A percentile compares a stretch with the other conserved stretches of the same genome.
phyloP scores from a whole-genome alignment of 768 basidiomycete species.

The Lactarius evosmus region DNA sequence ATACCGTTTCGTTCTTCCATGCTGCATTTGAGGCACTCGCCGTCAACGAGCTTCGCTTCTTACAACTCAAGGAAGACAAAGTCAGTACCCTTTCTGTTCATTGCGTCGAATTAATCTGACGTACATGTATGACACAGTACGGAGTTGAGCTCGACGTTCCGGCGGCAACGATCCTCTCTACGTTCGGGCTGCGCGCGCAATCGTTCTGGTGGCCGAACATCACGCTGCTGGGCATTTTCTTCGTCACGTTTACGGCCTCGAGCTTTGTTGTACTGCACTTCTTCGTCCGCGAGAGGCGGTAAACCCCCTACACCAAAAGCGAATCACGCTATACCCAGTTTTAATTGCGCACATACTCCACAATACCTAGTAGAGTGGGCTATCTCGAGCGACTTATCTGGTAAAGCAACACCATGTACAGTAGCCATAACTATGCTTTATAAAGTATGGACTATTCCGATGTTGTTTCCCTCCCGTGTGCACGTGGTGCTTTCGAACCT shows the following conservation, averaged over 20 bases:
- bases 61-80: slow-evolving; percentile 89
- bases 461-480: neutral
- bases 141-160: slow-evolving; percentile 97
- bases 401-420: slow-evolving; percentile 2
- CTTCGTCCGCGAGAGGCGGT: slow-evolving; percentile 81
- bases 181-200: slow-evolving; percentile 90
- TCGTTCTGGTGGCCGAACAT: slow-evolving; percentile 99
- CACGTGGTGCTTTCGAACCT: neutral
- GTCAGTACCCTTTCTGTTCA: slow-evolving; percentile 41
- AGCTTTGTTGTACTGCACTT: slow-evolving; percentile 82
- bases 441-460: neutral
- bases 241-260: slow-evolving; percentile 68
- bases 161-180: slow-evolving; percentile 90
- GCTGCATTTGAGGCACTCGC: slow-evolving; percentile 96
- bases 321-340: slow-evolving; percentile 10
- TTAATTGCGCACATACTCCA: neutral
- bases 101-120: slow-evolving; percentile 5
- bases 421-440: slow-evolving; percentile 9
- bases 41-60: slow-evolving; percentile 95
- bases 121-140: slow-evolving; percentile 53
- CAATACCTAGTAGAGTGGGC: slow-evolving; percentile 18
- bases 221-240: slow-evolving; percentile 79
- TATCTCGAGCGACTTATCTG: slow-evolving; percentile 4
- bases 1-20: slow-evolving; percentile 96
- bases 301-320: neutral